Evolutionary conservation across 805 yeast genomes (phyloP).

Genomic region (Myxozyma nipponensis): DNA sequence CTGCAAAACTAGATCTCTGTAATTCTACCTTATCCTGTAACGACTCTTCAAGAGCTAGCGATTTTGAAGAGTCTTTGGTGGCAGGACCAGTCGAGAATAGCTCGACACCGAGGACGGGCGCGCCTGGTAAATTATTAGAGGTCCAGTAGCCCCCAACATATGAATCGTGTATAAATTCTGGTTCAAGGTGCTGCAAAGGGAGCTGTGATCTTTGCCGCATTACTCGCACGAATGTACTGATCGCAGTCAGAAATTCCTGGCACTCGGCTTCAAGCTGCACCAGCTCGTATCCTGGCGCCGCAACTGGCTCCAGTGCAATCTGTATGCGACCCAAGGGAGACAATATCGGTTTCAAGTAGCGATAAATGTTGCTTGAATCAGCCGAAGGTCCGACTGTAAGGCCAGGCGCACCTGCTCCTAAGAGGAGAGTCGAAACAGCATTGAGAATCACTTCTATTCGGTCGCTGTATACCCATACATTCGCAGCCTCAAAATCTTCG

Average conservation of each 20-base stretch:
- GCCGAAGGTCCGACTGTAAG: conserved; percentile 3
- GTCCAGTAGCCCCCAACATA: conserved; percentile 4
- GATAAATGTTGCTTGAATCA: conserved; percentile 3
- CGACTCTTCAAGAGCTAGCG: conserved; percentile 12
- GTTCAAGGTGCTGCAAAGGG: neutral
- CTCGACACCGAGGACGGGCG: neutral
- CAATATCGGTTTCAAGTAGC: conserved; percentile 11
- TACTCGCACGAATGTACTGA: conserved; percentile 5
- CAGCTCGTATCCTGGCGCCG: neutral
- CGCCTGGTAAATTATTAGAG: neutral
- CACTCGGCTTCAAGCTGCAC: conserved; percentile 6
- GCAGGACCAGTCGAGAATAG: neutral
- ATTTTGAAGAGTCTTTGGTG: conserved; percentile 7
- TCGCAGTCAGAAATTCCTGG: neutral
- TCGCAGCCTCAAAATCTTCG: neutral
- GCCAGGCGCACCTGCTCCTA: conserved; percentile 21
- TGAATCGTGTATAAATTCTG: neutral
- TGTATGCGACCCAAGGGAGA: conserved; percentile 12
- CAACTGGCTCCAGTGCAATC: conserved; percentile 6
- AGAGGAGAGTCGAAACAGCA: conserved; percentile 9
- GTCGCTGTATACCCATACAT: conserved; percentile 1
- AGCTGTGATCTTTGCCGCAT: neutral
- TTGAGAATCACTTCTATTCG: conserved; percentile 11
- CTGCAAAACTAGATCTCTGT: conserved; percentile 6
- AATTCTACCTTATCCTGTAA: conserved; percentile 8